Evolutionary conservation across 108 stramenopile species (phyloP).

Genomic region (Stephanodiscus minutulus): DNA sequence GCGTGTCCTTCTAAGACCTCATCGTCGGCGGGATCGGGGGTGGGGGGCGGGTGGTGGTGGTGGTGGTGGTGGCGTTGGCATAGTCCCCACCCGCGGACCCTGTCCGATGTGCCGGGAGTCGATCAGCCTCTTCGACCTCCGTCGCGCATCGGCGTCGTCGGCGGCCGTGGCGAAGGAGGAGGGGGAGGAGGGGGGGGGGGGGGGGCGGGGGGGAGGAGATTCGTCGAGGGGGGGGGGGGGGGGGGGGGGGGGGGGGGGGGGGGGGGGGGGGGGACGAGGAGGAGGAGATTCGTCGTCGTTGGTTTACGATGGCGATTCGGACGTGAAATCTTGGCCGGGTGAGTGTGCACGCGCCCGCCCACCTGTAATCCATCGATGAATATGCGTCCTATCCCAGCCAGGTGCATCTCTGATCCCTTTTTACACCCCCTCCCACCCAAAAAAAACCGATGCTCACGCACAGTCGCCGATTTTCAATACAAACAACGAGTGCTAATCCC

Average conservation of each 20-base stretch:
- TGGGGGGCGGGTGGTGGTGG: neutral
- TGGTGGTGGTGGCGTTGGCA: no score
- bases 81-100: constrained; percentile 20
- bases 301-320: constrained; percentile 5
- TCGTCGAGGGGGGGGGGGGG: no score
- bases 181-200: no score
- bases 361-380: no score
- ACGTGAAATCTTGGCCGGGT: constrained; percentile 20
- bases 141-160: neutral
- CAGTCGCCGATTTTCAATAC: constrained; percentile 7
- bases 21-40: neutral
- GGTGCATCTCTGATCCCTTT: no score
- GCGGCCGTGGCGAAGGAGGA: neutral
- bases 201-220: no score
- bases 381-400: no score
- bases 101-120: constrained; percentile 40
- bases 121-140: constrained; percentile 34
- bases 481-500: constrained; percentile 11
- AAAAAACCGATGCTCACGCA: neutral
- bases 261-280: no score
- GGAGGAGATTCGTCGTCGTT: neutral
- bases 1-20: constrained; percentile 5
- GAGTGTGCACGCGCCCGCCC: neutral
- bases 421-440: neutral
- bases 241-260: no score